Evolutionary conservation across 148 eudicot species (phyloP), one percentile per base, ranked within the genome.

Genomic region (Selenicereus undatus): DNA sequence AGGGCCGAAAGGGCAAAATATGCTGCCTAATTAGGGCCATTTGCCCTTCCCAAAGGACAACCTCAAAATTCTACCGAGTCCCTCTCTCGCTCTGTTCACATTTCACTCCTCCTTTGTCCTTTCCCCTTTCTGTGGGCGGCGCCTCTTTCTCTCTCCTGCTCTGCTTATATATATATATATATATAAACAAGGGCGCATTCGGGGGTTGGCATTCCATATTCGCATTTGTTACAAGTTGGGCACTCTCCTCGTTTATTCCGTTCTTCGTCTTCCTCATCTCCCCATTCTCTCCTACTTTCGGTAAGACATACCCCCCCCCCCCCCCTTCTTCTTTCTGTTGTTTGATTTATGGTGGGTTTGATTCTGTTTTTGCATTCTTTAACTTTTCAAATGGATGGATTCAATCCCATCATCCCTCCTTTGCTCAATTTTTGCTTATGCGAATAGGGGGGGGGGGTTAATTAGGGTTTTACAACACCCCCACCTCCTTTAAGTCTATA

Each of bases 231-330:
- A 36, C 2, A 36, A 39, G 43, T 39, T 39, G 4, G 75, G 52
- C 52, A 48, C 51, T 4, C 18, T 78, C 65, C 64, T 62, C 62
- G 73, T 78, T 16, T 73, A 24, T 56, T 79, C 78, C 77, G 85
- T 60, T 32, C 64, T 20, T 58, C 32, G 43, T 48, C 22, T 39
- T 29, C 11, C 18, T 48, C 18, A 9, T 50, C 14, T 54, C 52
- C 52, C 60, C 69, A 32, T 30, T 24, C 3, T 26, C 74, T n/a
- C 71, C 62, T 8, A 6, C 56, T 35, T 70, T 24, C 2, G 42
- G 43, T 35, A 52, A 6, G 35, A 51, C 22, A 21, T 2, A 8
- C 16, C 5, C 16, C 5, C 14, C 32, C 17, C 30, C 35, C 6
- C 52, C 10, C 52, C 10, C 43, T 39, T 7, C 52, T 8, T 48